A percentile compares a stretch with the other conserved stretches of the same genome.
phyloP scores from a whole-genome alignment of 345 rosid species.

The Lenwebbia sp. region DNA sequence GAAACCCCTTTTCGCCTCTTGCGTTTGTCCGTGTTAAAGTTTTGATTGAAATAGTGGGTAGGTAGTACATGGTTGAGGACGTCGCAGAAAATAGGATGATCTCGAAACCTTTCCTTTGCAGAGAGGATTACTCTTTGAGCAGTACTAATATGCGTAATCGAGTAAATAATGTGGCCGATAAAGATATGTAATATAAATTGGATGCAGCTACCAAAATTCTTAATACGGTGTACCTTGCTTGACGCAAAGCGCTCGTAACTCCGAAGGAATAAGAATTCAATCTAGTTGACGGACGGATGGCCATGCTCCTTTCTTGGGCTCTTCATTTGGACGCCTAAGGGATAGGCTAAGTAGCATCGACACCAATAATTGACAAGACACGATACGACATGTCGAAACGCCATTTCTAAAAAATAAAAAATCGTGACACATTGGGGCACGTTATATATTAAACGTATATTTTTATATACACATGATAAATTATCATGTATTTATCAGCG shows the following conservation, averaged over 20 bases:
- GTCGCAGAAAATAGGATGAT: neutral
- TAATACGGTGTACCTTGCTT: neutral
- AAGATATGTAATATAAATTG: neutral
- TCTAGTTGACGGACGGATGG: neutral
- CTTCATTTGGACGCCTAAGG: neutral
- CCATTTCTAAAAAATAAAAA: no score
- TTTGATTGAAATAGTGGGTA: neutral
- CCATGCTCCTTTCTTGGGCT: neutral
- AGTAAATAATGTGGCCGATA: neutral
- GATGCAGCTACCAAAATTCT: neutral
- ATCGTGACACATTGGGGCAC: no score
- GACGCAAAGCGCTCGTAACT: neutral
- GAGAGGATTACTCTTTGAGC: neutral
- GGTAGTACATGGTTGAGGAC: neutral
- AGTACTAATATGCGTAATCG: neutral
- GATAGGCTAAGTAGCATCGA: neutral
- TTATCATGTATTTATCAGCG: no score
- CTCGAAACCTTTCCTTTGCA: neutral
- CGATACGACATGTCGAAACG: no score
- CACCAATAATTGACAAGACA: no score
- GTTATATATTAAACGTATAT: no score
- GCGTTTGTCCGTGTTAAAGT: neutral
- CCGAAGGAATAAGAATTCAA: neutral
- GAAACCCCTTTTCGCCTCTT: neutral
- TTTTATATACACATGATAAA: no score